Evolutionary conservation across 139 green algal genomes (phyloP).

Genomic region (Chlorella sorokiniana): DNA sequence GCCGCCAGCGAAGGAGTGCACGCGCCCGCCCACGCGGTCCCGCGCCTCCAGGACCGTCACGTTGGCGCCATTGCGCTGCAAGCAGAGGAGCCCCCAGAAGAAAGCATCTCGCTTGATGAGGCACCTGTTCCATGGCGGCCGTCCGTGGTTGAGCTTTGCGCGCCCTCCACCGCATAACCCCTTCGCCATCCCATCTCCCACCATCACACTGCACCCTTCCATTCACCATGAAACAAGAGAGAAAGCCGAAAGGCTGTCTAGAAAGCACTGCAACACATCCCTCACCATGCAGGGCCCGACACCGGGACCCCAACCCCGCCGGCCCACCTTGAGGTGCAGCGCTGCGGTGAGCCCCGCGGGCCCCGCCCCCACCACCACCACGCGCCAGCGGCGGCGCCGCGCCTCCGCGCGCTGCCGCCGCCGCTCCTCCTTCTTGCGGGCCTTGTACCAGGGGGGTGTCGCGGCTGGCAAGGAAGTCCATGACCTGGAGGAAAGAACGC

Average conservation of each 20-base stretch:
- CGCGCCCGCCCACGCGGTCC: slow-evolving; percentile 78
- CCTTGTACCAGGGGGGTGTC: slow-evolving; percentile 17
- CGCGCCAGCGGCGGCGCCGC: slow-evolving; percentile 34
- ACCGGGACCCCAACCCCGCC: neutral
- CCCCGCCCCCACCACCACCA: slow-evolving; percentile 83
- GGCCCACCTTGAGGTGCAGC: slow-evolving; percentile 61
- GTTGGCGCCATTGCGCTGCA: slow-evolving; percentile 61
- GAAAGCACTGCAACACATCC: too few species aligned
- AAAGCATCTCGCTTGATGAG: neutral
- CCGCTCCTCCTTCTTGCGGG: slow-evolving; percentile 24
- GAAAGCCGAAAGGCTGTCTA: neutral
- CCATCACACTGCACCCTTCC: too few species aligned
- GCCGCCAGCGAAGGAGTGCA: slow-evolving; percentile 60
- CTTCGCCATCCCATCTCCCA: too few species aligned
- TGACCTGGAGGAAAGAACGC: slow-evolving; percentile 28
- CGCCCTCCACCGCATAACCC: too few species aligned
- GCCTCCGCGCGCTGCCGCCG: slow-evolving; percentile 24
- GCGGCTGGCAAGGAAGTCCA: slow-evolving; percentile 16
- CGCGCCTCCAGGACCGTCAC: slow-evolving; percentile 85
- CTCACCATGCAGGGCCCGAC: too few species aligned
- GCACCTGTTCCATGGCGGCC: too few species aligned
- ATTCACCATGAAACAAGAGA: neutral
- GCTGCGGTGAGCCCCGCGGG: slow-evolving; percentile 82
- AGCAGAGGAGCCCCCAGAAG: neutral
- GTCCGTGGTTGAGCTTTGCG: too few species aligned